phyloP scores from a whole-genome alignment of 2,329 filamentous ascomycete genomes.

The Penicillium sp. region DNA sequence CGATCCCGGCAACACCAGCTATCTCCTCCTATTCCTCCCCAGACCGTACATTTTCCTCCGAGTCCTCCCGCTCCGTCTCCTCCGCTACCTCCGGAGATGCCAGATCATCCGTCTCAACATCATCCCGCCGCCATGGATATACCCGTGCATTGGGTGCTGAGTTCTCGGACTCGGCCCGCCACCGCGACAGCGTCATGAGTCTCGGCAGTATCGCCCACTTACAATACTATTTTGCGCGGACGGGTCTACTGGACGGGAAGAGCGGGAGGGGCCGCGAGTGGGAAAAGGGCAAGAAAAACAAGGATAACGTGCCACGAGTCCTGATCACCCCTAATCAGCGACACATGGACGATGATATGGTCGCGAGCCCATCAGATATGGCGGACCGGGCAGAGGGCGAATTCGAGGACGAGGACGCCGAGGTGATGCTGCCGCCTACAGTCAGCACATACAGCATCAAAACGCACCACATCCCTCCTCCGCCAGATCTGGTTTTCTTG shows the following conservation, averaged over 20 bases:
- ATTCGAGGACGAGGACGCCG: constrained; percentile 47
- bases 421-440: constrained; percentile 85
- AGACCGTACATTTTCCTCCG: constrained; percentile 39
- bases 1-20: constrained; percentile 36
- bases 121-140: constrained; percentile 62
- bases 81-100: constrained; percentile 38
- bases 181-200: constrained; percentile 89
- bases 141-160: constrained; percentile 77
- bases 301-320: constrained; percentile 35
- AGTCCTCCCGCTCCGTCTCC: constrained; percentile 39
- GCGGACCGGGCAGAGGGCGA: constrained; percentile 41
- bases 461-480: constrained; percentile 69
- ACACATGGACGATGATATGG: constrained; percentile 38
- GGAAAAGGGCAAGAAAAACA: constrained; percentile 44
- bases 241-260: constrained; percentile 85
- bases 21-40: constrained; percentile 39
- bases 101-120: constrained; percentile 36
- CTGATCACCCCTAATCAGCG: constrained; percentile 34
- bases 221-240: constrained; percentile 96
- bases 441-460: constrained; percentile 90
- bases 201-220: constrained; percentile 92
- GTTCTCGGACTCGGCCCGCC: constrained; percentile 82
- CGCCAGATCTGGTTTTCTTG: constrained; percentile 72
- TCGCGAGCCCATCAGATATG: constrained; percentile 45
- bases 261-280: constrained; percentile 71